Conservation (phyloP, 768 basidiomycete genomes). For the Glaciozyma antarctica region DNA sequence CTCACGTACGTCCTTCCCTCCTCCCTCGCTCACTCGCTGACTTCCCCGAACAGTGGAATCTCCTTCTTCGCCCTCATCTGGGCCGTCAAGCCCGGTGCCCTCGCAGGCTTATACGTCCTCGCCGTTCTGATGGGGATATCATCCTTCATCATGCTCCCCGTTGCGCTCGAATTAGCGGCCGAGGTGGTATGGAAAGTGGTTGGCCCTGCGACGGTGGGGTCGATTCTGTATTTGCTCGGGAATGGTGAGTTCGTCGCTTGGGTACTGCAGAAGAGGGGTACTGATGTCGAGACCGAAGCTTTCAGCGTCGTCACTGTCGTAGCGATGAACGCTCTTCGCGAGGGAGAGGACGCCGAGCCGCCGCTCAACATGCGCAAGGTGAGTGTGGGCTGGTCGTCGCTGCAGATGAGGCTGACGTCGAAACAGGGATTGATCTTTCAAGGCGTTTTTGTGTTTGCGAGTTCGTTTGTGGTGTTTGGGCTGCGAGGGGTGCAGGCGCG, state of each 20-base stretch:
- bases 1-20: not conserved
- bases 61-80: slow-evolving; percentile 1
- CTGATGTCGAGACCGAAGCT: not conserved
- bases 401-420: too few relatives aligned
- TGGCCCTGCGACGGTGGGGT: not conserved
- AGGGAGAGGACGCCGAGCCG: not conserved
- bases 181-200: not conserved
- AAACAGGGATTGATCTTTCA: not conserved
- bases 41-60: not conserved
- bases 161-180: slow-evolving; percentile 4
- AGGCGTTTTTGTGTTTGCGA: not conserved
- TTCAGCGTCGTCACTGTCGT: slow-evolving; percentile 5
- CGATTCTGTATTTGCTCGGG: not conserved
- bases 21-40: not conserved
- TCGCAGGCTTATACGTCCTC: not conserved
- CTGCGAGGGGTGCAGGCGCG: not conserved
- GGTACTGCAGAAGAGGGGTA: not conserved
- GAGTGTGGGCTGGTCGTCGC: too few relatives aligned
- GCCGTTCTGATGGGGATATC: not conserved
- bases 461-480: not conserved
- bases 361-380: slow-evolving; percentile 4
- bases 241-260: not conserved
- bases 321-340: slow-evolving; percentile 1
- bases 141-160: slow-evolving; percentile 5
- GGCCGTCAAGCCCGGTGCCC: not conserved